Base-by-base conservation (phyloP, 192 early-diverging fungal species). In the Coemansia asiatica region DNA sequence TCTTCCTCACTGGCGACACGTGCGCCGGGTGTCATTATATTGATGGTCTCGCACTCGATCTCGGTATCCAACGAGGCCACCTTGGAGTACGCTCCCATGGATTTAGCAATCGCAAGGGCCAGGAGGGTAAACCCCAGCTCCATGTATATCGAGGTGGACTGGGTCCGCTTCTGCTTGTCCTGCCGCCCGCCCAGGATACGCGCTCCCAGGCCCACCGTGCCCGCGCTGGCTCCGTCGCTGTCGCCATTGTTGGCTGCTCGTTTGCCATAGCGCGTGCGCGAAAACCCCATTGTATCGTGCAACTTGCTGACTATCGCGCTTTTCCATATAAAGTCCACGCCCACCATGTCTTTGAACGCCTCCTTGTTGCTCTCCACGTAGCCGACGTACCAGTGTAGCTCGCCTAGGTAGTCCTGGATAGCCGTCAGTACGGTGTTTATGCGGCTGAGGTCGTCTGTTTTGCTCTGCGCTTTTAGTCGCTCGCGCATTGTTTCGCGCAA, bases 281-380 rank as follows among this genome's bases (percentile, higher is more conserved):
- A 57, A 19, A 63, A 25, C 25, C 66, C 66, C 33, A 71, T 68
- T 23, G 56, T 55, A 25, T 82, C 74, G 28, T 67, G 61, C 47
- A 74, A n/a, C 21, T 68, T 67, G 28, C 68, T 64, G 27, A 71
- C 66, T 53, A 82, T 76, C 4, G 80, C 75, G 58, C 74, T 76
- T 63, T 77, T 82, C 80, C 80, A 82, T 22, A 76, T 71, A 67
- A 82, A 82, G 58, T 77, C 80, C 19, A 77, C 65, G 31, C 58
- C 66, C 4, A 48, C 68, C 53, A 67, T 61, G 40, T 66, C 71
- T 64, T 72, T 74, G 50, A 81, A 81, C 19, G 47, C 60, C 10
- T 59, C 58, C 6, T 31, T 50, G 53, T 82, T 76, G 51, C 35
- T 59, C 48, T 82, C 75, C 27, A 72, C 72, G 59, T 64, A 77